Evolutionary conservation across 2,329 filamentous ascomycete genomes (phyloP).

Genomic region (Penicillium nordicum): DNA sequence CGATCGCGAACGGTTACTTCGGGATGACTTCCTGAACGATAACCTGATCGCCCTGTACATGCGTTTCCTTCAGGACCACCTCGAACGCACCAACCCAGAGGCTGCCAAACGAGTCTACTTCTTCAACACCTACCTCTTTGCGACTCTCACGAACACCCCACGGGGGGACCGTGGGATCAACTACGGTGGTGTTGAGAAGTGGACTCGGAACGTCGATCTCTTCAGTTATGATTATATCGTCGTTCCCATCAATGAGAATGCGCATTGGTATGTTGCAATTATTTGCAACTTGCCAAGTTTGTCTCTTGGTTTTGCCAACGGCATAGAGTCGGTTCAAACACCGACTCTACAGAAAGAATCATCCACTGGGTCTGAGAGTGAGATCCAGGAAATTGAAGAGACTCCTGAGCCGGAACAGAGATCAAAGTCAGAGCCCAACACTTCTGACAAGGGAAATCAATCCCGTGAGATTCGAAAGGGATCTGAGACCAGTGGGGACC

Average conservation of each 20-base stretch:
- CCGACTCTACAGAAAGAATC: constrained; percentile 8
- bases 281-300: constrained; percentile 82
- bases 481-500: constrained; percentile 21
- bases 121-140: constrained; percentile 91
- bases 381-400: constrained; percentile 29
- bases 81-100: constrained; percentile 55
- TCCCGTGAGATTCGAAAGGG: constrained; percentile 12
- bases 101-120: constrained; percentile 69
- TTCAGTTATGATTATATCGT: constrained; percentile 85
- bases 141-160: constrained; percentile 62
- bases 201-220: constrained; percentile 83
- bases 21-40: constrained; percentile 86
- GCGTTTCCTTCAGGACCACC: constrained; percentile 63
- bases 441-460: background rate
- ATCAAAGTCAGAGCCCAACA: background rate
- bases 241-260: constrained; percentile 82
- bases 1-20: constrained; percentile 67
- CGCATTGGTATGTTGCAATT: constrained; percentile 93
- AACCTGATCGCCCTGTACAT: constrained; percentile 88
- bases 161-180: constrained; percentile 62
- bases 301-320: constrained; percentile 22
- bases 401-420: constrained; percentile 21
- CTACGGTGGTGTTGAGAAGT: constrained; percentile 78
- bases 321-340: constrained; percentile 3
- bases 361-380: constrained; percentile 13